Base-by-base conservation (phyloP, 2,329 filamentous ascomycete genomes). In the Trichoderma sp. region DNA sequence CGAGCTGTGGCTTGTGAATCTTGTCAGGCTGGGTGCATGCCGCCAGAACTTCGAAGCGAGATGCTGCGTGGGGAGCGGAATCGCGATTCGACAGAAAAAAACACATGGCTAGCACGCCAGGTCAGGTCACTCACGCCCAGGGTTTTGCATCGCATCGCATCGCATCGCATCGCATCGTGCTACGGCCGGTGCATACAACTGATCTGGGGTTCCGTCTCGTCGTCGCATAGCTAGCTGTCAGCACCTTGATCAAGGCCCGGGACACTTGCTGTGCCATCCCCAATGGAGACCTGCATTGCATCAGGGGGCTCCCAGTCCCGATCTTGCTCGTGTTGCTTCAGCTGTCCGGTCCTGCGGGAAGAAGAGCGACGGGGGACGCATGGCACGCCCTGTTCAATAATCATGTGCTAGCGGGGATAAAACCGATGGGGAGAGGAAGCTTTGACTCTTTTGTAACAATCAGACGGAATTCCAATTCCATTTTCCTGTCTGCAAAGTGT, bases 231-330 rank as follows among this genome's bases (percentile, higher is more conserved):
- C 16, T n/a, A 33, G 29, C 38, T 38, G 71, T 73, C 71, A 73
- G 71, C 71, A 73, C 71, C 29, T 65, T 73, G 71, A 65, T 65
- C 41, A 50, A 50, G 24, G 53, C 53, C 21, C 31, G 66, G 45
- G 59, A 18, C 24, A 18, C 41, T 59, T 63, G 60, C 31, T 63
- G n/a, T 63, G n/a, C 50, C 66, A 59, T 64, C 59, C 59, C 29
- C 27, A 75, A 65, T 68, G 74, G 67, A 62, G 31, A 75, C 72
- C 53, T 68, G 65, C 64, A 62, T 75, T 75, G 72, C 64, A 68
- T 69, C 72, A 75, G 64, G 71, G 63, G 63, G 53, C 16, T 65
- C 24, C 71, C 71, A 53, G 71, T 38, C 41, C 41, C 35, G 71
- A 38, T 56, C 29, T 56, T 73, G 16, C 33, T 38, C 31, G n/a